Evolutionary conservation across 306 rosid species (phyloP), one percentile per base, ranked within the genome.

Genomic region (Styphnolobium japonicum): DNA sequence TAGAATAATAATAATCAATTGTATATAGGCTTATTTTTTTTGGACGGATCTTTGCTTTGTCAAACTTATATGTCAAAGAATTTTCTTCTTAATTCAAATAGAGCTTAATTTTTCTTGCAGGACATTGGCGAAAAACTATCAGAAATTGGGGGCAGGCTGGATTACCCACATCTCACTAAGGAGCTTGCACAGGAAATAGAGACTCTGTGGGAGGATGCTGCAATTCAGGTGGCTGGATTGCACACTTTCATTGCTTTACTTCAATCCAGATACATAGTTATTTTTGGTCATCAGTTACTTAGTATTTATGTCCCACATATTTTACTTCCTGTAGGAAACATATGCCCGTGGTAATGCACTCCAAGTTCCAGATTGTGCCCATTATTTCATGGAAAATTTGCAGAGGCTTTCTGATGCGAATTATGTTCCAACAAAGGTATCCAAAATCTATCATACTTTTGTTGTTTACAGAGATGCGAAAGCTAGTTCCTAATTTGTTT

Each of bases 311-410:
- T 22, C 2, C 63, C 68, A 6, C 67, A 42, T 71, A 11, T 36
- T 74, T 76, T 72, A 48, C 80, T 73, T 82, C 55, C 74, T 86
- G 81, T 73, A 95, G 99, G 99, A 95, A 87, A 95, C 99, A 36
- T 90, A 84, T 85, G 78, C 87, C 73, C 99, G 96, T 40, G 94
- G 99, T 56, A 93, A 88, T 80, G 98, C 91, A 77, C 94, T 95
- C 75, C 99, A 93, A 85, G 92, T 95, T 93, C 99, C 99, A 40
- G 99, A 95, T 14, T 95, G 99, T 85, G 81, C 99, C 15, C 79
- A 87, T 64, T 95, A 93, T 85, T 93, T 95, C 90, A 93, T 95
- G 96, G 98, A 91, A 83, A 95, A 89, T 85, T 87, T 95, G 65
- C 90, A 90, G 75, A 90, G 98, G 84, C 82, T 95, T 71, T 83